Evolutionary conservation across 441 rosid species (phyloP).

Genomic region (Biscutella laevigata): DNA sequence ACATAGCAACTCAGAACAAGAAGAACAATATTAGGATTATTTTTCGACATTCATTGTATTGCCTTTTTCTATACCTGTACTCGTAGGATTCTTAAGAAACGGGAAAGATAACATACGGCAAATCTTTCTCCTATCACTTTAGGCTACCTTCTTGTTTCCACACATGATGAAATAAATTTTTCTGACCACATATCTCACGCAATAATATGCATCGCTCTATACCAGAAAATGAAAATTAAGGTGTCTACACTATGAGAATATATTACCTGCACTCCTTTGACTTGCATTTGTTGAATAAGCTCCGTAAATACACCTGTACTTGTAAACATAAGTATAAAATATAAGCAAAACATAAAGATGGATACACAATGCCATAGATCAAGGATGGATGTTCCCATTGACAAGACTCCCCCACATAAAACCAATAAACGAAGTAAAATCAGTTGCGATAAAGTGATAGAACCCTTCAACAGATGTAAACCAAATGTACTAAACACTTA

Average conservation of each 20-base stretch:
- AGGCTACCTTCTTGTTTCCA: too few species aligned
- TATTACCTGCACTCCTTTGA: constrained; percentile 86
- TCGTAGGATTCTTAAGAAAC: neutral
- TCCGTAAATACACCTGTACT: constrained; percentile 94
- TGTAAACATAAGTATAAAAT: neutral
- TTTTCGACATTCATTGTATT: neutral
- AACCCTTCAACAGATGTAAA: neutral
- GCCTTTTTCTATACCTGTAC: neutral
- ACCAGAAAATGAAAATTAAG: neutral
- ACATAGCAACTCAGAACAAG: neutral
- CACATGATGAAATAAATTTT: neutral
- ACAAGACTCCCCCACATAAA: neutral
- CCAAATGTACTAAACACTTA: constrained; percentile 4
- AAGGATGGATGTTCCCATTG: neutral
- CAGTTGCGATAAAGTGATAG: neutral
- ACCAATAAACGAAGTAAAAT: neutral
- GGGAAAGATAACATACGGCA: too few species aligned
- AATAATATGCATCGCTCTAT: neutral
- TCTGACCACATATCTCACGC: neutral
- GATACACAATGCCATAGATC: neutral
- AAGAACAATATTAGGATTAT: neutral
- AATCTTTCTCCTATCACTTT: too few species aligned
- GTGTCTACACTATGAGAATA: neutral
- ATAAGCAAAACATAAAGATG: neutral
- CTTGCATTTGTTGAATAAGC: constrained; percentile 95